Percentiles rank a stretch among this genome's conserved stretches.
These are phyloP conservation scores for Colletotrichum incanum DNA, from an alignment of 2,329 filamentous ascomycete genomes.

Conservation along the genomic window DNA sequence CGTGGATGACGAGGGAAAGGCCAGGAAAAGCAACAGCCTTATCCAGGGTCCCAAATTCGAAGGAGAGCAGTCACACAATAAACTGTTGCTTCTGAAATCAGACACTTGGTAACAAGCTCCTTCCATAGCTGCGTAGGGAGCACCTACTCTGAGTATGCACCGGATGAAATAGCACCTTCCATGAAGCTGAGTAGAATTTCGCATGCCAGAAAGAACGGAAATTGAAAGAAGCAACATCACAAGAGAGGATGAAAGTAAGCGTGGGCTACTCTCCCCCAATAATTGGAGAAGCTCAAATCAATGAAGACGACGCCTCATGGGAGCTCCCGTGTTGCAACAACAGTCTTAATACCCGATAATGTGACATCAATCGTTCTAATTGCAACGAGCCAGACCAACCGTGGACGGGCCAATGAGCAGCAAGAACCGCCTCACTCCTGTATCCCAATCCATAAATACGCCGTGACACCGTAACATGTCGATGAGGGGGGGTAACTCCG, in stretches of 20 bases:
- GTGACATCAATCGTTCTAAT: conserved; percentile 9
- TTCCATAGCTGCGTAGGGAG: too few relatives aligned
- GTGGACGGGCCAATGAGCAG: not conserved
- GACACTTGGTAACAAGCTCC: not conserved
- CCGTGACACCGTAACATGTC: conserved; percentile 30
- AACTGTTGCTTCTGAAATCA: not conserved
- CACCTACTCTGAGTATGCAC: not conserved
- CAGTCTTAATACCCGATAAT: not conserved
- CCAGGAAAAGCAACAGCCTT: not conserved
- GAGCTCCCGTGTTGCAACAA: not conserved
- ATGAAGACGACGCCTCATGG: not conserved
- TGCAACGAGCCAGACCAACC: conserved; percentile 1
- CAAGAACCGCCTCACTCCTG: not conserved
- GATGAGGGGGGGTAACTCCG: conserved; percentile 32
- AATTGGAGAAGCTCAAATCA: not conserved
- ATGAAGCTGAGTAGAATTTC: too few relatives aligned
- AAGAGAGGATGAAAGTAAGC: too few relatives aligned
- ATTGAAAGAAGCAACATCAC: not conserved
- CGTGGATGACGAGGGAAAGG: not conserved
- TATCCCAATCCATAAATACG: conserved; percentile 17
- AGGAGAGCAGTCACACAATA: not conserved
- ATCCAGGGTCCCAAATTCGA: not conserved
- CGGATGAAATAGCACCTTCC: not conserved
- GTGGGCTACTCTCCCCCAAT: not conserved
- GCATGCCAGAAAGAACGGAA: not conserved